Conservation (phyloP, 257 asterid genomes). For the Verbascum thapsus region DNA sequence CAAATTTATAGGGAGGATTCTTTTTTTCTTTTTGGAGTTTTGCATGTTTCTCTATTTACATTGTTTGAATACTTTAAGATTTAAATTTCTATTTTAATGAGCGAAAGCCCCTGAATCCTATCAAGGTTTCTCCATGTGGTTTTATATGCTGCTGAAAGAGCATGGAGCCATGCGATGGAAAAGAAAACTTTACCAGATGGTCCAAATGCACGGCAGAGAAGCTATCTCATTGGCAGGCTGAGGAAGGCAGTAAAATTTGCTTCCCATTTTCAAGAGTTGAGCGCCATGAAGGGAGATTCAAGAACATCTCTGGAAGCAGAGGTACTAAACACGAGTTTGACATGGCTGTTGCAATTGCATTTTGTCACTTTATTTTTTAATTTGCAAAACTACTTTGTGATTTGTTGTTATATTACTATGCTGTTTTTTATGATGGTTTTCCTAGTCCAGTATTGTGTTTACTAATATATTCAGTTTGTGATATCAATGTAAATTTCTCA, state of each 20-base stretch:
- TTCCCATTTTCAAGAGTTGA: constrained; percentile 75
- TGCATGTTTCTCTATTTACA: neutral
- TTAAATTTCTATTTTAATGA: constrained; percentile 9
- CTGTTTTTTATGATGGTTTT: constrained; percentile 18
- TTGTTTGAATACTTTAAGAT: constrained; percentile 2
- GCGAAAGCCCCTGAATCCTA: constrained; percentile 21
- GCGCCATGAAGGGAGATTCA: constrained; percentile 84
- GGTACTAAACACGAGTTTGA: constrained; percentile 44
- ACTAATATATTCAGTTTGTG: constrained; percentile 3
- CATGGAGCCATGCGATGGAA: constrained; percentile 99
- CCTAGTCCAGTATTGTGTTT: constrained; percentile 11
- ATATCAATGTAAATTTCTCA: constrained; percentile 4
- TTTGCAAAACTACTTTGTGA: neutral
- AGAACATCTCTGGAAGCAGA: constrained; percentile 97
- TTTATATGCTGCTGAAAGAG: constrained; percentile 90
- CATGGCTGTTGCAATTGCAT: constrained; percentile 15
- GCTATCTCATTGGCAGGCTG: constrained; percentile 91
- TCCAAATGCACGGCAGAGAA: constrained; percentile 89
- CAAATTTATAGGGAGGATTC: constrained; percentile 1
- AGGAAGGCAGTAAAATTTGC: constrained; percentile 98
- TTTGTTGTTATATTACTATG: neutral
- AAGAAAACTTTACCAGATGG: constrained; percentile 95
- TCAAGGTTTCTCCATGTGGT: constrained; percentile 89
- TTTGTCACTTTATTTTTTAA: constrained; percentile 16
- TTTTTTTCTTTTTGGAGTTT: neutral